Percentiles rank a stretch among this genome's conserved stretches.
These are phyloP conservation scores for Leccinum ochraceum DNA, from an alignment of 768 basidiomycete species.

Conservation along the genomic window DNA sequence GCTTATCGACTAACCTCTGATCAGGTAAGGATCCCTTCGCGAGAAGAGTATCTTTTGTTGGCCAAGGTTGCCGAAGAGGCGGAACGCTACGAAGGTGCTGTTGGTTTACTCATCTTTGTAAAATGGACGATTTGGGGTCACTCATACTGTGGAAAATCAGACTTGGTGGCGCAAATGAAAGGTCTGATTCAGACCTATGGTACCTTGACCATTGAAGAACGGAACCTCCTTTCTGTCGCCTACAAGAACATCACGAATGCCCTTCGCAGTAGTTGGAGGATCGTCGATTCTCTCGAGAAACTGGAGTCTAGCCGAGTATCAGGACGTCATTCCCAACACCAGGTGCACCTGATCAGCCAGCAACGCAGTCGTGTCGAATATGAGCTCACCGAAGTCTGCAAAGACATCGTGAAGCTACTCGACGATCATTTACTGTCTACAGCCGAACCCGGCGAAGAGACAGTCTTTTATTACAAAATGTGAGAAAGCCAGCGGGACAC, in stretches of 20 bases:
- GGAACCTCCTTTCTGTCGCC: conserved; percentile 84
- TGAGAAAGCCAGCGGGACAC: conserved; percentile 35
- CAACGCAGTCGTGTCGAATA: conserved; percentile 76
- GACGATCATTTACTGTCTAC: conserved; percentile 58
- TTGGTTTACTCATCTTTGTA: neutral
- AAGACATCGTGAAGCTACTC: conserved; percentile 73
- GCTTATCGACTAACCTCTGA: conserved; percentile 6
- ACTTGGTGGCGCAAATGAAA: conserved; percentile 81
- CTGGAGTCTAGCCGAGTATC: conserved; percentile 42
- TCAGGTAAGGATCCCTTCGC: conserved; percentile 35
- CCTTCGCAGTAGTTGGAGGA: conserved; percentile 83
- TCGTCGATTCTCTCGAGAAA: conserved; percentile 74
- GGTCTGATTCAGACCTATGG: conserved; percentile 65
- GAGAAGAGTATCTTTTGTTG: conserved; percentile 52
- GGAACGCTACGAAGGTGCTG: conserved; percentile 81
- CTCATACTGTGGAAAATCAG: conserved; percentile 39
- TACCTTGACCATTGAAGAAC: conserved; percentile 79
- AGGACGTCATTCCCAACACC: conserved; percentile 35
- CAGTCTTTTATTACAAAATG: conserved; percentile 92
- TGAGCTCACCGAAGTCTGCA: conserved; percentile 75
- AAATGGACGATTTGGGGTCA: neutral
- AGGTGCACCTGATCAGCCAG: conserved; percentile 65
- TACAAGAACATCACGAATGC: conserved; percentile 90
- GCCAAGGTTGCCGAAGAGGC: conserved; percentile 88
- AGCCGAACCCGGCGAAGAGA: conserved; percentile 76